Evolutionary conservation across 2,329 filamentous ascomycete species (phyloP), one percentile per base, ranked within the genome.

Genomic region (Aureobasidium sp.): DNA sequence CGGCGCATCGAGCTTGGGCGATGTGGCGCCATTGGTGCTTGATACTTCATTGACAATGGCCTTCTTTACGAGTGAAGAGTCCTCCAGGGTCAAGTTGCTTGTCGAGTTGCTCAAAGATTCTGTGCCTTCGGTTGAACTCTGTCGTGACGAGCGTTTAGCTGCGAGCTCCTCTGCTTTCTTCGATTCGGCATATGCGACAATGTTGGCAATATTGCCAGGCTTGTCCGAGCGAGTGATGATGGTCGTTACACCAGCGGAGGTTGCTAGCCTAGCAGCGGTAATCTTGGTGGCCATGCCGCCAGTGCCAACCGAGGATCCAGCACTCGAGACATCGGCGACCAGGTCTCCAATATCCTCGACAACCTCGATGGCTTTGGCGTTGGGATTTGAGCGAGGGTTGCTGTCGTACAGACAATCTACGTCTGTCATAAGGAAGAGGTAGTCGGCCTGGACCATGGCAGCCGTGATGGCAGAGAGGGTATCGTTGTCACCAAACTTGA

Each of bases 401-500:
- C 93, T 94, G 75, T 96, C 91, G 75, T 99, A 99, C 14, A 99
- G 81, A 72, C 93, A 97, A 73, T 99, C 94, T 52, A 99, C 94
- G 72, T 99, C 94, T 0, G 94, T 99, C 94, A 99, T 97, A 66
- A 99, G 82, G 76, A 99, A 99, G 11, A 99, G 82, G 70, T 96
- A 90, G 71, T 99, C 92, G 56, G 94, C 94, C 70, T 96, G 91
- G 22, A 97, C 90, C 91, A 97, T 97, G 67, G 89, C 94, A 0
- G 94, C 91, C 0, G 94, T 96, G 68, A 99, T 97, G 62, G 94
- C 94, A 14, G 91, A 96, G 51, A 99, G 81, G 1, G 94, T 99
- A 75, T 99, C 94, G 70, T 99, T 99, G 80, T 99, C 94, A 67
- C 94, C 94, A 72, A 99, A 99, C 80, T 97, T 97, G 78, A 99